Evolutionary conservation across 1,284 basidiomycete species (phyloP).

Genomic region (Ustilago loliicola): DNA sequence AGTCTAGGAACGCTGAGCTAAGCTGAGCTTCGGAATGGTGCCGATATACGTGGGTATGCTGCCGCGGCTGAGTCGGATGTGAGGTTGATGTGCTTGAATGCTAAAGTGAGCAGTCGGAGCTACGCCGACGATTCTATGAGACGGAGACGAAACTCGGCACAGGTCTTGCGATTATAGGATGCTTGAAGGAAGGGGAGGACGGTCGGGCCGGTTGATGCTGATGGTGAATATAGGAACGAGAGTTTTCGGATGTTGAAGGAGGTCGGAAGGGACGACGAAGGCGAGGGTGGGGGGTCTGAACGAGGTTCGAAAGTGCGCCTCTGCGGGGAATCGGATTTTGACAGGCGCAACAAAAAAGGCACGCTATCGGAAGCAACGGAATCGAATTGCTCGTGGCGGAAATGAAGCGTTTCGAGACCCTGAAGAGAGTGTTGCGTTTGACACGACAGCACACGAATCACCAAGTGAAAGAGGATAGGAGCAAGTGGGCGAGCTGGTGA

Average conservation of each 20-base stretch:
- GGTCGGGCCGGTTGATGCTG: background rate
- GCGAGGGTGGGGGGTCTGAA: too few species aligned
- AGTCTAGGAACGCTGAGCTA: background rate
- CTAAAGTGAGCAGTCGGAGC: background rate
- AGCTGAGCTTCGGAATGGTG: background rate
- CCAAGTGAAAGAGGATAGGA: background rate
- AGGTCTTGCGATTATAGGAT: constrained; percentile 2
- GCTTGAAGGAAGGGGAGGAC: background rate
- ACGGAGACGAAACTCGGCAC: background rate
- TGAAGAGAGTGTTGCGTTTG: background rate
- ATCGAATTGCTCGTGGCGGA: constrained; percentile 1
- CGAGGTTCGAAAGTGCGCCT: background rate
- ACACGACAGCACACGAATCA: background rate
- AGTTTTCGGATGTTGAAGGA: background rate
- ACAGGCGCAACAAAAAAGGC: constrained; percentile 2
- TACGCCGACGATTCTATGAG: background rate
- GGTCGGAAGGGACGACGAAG: constrained; percentile 1
- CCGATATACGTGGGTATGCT: background rate
- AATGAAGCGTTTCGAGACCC: background rate
- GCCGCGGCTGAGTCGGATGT: background rate
- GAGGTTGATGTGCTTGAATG: background rate
- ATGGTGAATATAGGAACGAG: constrained; percentile 2
- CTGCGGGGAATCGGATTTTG: constrained; percentile 10
- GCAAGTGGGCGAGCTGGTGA: background rate
- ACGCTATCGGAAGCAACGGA: constrained; percentile 1